Percentiles rank a stretch among this genome's conserved stretches.
phyloP scores from a whole-genome alignment of 257 asterid species.

The Solanum pennellii region DNA sequence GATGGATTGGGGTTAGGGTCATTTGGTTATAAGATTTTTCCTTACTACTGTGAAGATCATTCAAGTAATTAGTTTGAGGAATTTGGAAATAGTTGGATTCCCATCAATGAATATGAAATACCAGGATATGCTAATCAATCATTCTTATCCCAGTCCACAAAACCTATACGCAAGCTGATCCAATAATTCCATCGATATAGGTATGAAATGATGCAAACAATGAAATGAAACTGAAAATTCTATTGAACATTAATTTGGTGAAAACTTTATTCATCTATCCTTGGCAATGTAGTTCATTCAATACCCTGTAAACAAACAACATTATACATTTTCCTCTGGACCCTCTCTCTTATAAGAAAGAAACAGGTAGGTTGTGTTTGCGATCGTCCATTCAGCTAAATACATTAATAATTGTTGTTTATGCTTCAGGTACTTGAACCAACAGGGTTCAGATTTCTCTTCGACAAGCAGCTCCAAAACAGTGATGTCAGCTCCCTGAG shows the following conservation, averaged over 20 bases:
- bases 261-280: neutral
- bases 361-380: neutral
- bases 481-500: constrained; percentile 36
- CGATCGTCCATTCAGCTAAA: neutral
- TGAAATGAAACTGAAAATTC: neutral
- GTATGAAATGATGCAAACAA: neutral
- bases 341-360: neutral
- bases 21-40: neutral
- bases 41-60: neutral
- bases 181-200: neutral
- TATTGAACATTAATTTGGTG: neutral
- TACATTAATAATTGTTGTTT: neutral
- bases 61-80: neutral
- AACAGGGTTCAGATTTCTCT: constrained; percentile 21
- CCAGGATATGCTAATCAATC: neutral
- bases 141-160: neutral
- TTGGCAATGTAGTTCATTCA: neutral
- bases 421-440: constrained; percentile 21
- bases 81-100: neutral
- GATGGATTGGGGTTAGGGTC: neutral
- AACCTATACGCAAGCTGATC: neutral
- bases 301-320: neutral
- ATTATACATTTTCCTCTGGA: neutral
- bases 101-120: neutral
- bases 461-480: constrained; percentile 33